Evolutionary conservation across 257 asterid species (phyloP), one percentile per base, ranked within the genome.

Genomic region (Nicotiana sylvestris): DNA sequence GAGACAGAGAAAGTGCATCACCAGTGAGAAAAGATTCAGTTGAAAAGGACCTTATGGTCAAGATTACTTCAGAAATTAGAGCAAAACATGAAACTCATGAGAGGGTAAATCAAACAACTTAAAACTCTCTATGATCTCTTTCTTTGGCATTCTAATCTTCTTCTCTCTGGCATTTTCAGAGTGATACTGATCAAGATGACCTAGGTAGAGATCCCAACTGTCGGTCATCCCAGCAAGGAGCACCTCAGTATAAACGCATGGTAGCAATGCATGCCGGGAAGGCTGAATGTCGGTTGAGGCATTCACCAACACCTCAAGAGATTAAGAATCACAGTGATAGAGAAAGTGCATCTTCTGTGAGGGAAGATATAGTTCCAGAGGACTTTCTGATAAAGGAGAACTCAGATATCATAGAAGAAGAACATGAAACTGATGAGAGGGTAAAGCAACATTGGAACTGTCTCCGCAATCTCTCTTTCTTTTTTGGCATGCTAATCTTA

Each of bases 331-430:
- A 49, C 21, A 49, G 25, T 49, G 16, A 55, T 27, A 74, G 16
- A 13, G 80, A 49, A 74, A 74, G 49, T 66, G 88, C 87, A 30
- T 86, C 93, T 6, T 89, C 91, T 9, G 60, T 21, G 69, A 89
- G 78, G 57, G 85, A 90, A 81, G 90, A 88, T 66, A 89, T 84
- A 27, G 87, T 91, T 5, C 94, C 90, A n/a, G 97, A 94, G n/a
- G 98, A 93, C 64, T 43, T 78, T 60, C 30, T 29, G 12, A 29
- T 49, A 37, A 85, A 85, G 77, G 86, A 82, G 76, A 58, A 32
- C 46, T 49, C 80, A 49, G 33, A 74, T 49, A 46, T 49, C 25
- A 27, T 49, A 25, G 64, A 49, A 17, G 25, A 25, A 74, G 80
- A n/a, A 74, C 43, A 49, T 27, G 80, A 74, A 74, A 51, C 43